These are phyloP conservation scores for Inonotus hispidus DNA, from an alignment of 1,284 basidiomycete species.

Conservation along the genomic window DNA sequence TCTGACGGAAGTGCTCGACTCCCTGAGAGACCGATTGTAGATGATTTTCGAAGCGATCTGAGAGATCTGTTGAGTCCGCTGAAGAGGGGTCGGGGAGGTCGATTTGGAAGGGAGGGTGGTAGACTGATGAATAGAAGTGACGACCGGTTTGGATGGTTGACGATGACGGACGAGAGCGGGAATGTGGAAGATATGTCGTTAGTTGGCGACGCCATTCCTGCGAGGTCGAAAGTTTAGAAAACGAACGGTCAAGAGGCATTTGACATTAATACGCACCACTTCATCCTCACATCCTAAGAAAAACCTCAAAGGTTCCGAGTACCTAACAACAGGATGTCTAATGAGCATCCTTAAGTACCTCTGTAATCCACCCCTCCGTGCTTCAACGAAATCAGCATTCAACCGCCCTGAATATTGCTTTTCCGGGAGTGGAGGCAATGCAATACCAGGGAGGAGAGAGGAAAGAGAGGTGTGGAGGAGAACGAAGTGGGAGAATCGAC, in stretches of 20 bases:
- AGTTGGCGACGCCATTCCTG: constrained; percentile 70
- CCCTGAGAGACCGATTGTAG: constrained; percentile 58
- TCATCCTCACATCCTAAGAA: constrained; percentile 76
- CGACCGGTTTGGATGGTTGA: constrained; percentile 36
- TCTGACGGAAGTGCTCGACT: constrained; percentile 58
- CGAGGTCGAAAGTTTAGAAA: constrained; percentile 5
- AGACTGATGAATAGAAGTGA: constrained; percentile 72
- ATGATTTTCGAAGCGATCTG: constrained; percentile 60
- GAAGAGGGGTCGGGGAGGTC: constrained; percentile 35
- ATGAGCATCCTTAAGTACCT: constrained; percentile 68
- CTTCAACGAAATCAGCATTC: constrained; percentile 77
- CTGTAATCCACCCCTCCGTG: constrained; percentile 72
- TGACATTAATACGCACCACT: constrained; percentile 38
- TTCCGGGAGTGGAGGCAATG: constrained; percentile 75
- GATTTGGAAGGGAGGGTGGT: constrained; percentile 80
- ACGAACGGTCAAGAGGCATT: background rate
- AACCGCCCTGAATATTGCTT: constrained; percentile 81
- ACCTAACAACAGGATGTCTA: constrained; percentile 73
- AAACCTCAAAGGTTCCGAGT: constrained; percentile 73
- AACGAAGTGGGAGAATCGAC: constrained; percentile 83
- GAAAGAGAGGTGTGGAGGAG: constrained; percentile 66
- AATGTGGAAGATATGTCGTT: constrained; percentile 44
- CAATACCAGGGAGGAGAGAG: constrained; percentile 65
- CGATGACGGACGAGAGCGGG: constrained; percentile 44
- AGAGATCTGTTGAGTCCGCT: constrained; percentile 54